phyloP scores from a whole-genome alignment of 768 basidiomycete species.

The Boletus bicolor region DNA sequence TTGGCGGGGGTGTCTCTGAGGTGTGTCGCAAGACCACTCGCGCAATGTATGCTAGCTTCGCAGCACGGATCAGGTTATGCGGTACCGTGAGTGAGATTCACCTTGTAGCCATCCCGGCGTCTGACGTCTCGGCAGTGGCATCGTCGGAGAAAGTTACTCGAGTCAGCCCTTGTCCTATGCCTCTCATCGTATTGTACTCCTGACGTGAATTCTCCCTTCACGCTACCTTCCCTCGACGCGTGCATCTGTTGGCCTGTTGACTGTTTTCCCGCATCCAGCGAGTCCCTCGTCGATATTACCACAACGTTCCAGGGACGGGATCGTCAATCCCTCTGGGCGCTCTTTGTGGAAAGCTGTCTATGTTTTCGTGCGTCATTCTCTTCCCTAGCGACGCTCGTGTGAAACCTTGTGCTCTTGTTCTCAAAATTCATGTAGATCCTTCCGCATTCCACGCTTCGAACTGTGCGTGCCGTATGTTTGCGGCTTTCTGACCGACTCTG shows the following conservation, averaged over 20 bases:
- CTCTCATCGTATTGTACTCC: not conserved
- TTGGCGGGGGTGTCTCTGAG: conserved; percentile 54
- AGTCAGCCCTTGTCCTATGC: conserved; percentile 11
- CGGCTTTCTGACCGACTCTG: not conserved
- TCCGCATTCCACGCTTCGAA: not conserved
- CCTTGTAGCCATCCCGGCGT: not conserved
- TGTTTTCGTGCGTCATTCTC: conserved; percentile 21
- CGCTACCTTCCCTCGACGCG: no score
- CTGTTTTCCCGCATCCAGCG: conserved; percentile 4
- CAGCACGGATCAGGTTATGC: conserved; percentile 47
- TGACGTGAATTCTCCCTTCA: not conserved
- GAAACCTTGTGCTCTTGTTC: not conserved
- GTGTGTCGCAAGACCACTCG: conserved; percentile 45
- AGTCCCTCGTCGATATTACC: conserved; percentile 5
- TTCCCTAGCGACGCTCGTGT: not conserved
- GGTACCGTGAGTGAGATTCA: conserved; percentile 27
- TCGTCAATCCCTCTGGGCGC: conserved; percentile 15
- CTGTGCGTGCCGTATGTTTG: conserved; percentile 16
- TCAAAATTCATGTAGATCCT: conserved; percentile 1
- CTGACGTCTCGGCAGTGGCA: conserved; percentile 13
- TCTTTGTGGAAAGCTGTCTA: conserved; percentile 18
- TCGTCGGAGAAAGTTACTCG: conserved; percentile 16
- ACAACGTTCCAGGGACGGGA: not conserved
- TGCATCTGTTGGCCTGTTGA: not conserved
- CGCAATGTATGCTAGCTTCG: conserved; percentile 45